A percentile compares a stretch with the other conserved stretches of the same genome.
phyloP scores from a whole-genome alignment of 805 yeast genomes.

The Limtongia smithiae region DNA sequence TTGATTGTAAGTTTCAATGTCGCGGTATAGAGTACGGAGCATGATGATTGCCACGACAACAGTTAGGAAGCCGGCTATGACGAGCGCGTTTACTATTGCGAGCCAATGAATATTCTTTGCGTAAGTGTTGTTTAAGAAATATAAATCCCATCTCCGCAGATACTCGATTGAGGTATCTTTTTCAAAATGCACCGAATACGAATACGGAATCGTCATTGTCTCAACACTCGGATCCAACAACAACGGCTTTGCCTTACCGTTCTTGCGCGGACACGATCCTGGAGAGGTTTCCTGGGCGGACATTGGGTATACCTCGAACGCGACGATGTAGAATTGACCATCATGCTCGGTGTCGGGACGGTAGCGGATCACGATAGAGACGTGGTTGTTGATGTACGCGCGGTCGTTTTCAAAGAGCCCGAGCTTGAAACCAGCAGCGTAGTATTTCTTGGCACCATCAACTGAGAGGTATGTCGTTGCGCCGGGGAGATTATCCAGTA shows the following conservation, averaged over 20 bases:
- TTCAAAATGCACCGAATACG: conserved; percentile 85
- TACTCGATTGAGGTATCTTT: conserved; percentile 67
- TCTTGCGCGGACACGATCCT: conserved; percentile 71
- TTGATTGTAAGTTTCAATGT: conserved; percentile 42
- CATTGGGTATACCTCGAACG: conserved; percentile 85
- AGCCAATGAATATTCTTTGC: conserved; percentile 69
- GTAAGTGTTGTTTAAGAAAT: conserved; percentile 52
- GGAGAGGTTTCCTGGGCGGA: conserved; percentile 44
- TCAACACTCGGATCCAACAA: conserved; percentile 47
- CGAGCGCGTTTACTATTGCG: conserved; percentile 66
- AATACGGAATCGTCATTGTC: conserved; percentile 55
- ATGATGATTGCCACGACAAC: conserved; percentile 63
- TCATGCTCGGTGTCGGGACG: conserved; percentile 43
- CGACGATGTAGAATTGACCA: conserved; percentile 54
- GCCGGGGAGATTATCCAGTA: conserved; percentile 78
- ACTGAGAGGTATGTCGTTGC: conserved; percentile 74
- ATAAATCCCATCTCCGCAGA: conserved; percentile 70
- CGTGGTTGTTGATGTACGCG: conserved; percentile 70
- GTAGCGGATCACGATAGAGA: conserved; percentile 73
- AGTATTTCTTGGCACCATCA: conserved; percentile 59
- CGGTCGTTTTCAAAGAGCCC: conserved; percentile 61
- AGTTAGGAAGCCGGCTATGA: conserved; percentile 58
- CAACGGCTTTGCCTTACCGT: conserved; percentile 50
- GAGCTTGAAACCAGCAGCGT: conserved; percentile 81
- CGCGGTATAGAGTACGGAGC: conserved; percentile 52